Conservation (phyloP, 2,329 filamentous ascomycete species). For the Aspergillus sp. region DNA sequence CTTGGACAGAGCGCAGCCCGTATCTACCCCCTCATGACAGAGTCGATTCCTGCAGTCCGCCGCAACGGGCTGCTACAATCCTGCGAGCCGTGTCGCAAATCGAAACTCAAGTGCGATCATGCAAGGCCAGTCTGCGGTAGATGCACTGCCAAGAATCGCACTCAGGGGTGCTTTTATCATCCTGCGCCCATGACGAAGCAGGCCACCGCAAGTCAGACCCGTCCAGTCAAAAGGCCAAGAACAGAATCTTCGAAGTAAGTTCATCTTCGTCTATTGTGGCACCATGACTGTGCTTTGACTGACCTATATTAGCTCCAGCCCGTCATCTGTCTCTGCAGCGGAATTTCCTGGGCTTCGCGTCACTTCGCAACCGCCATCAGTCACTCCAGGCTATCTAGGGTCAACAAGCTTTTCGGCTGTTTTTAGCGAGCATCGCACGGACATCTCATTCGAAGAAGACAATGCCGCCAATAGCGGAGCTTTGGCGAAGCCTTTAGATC, state of each 20-base stretch:
- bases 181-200: slow-evolving; percentile 45
- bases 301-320: slow-evolving; percentile 28
- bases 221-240: slow-evolving; percentile 19
- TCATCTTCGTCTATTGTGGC: neutral
- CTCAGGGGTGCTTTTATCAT: slow-evolving; percentile 41
- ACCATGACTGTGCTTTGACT: neutral
- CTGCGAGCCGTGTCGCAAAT: slow-evolving; percentile 45
- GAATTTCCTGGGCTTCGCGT: slow-evolving; percentile 25
- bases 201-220: slow-evolving; percentile 20
- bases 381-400: slow-evolving; percentile 39
- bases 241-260: slow-evolving; percentile 30
- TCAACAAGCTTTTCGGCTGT: slow-evolving; percentile 42
- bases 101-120: slow-evolving; percentile 44
- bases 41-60: slow-evolving; percentile 34
- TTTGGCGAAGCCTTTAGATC: slow-evolving; percentile 26
- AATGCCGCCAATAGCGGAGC: slow-evolving; percentile 25
- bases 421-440: slow-evolving; percentile 38
- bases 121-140: slow-evolving; percentile 38
- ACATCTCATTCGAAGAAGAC: slow-evolving; percentile 39
- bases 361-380: slow-evolving; percentile 30
- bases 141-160: slow-evolving; percentile 37
- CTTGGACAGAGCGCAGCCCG: neutral
- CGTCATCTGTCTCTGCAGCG: slow-evolving; percentile 23
- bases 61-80: slow-evolving; percentile 43
- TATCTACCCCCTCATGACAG: slow-evolving; percentile 11